Conservation (phyloP, 164 flowering plant species). For the Protea cynaroides region DNA sequence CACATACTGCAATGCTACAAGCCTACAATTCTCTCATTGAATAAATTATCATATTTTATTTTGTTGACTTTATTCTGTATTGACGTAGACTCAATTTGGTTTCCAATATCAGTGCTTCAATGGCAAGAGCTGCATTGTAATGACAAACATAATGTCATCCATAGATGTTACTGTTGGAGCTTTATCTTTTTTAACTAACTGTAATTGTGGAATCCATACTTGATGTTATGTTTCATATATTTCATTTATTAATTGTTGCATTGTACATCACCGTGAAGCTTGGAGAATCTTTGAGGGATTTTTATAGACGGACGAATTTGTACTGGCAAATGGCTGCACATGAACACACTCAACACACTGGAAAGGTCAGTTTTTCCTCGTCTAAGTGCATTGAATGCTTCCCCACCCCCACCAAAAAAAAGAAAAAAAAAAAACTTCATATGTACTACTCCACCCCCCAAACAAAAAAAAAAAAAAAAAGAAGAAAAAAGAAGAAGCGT, state of each 20-base stretch:
- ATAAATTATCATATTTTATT: too few species aligned
- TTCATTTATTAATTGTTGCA: slow-evolving; percentile 3
- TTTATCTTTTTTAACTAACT: neutral
- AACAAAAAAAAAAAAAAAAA: too few species aligned
- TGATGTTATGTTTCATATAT: neutral
- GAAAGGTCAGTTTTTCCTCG: slow-evolving; percentile 56
- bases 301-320: slow-evolving; percentile 73
- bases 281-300: slow-evolving; percentile 88
- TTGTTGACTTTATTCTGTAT: neutral
- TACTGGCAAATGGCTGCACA: slow-evolving; percentile 99
- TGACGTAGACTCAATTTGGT: neutral
- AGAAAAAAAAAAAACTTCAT: too few species aligned
- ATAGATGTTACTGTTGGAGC: too few species aligned
- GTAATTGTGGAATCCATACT: neutral
- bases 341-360: slow-evolving; percentile 97
- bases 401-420: too few species aligned
- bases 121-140: too few species aligned
- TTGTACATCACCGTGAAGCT: slow-evolving; percentile 48
- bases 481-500: too few species aligned
- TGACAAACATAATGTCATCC: too few species aligned
- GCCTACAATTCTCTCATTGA: too few species aligned
- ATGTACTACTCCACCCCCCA: too few species aligned
- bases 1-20: too few species aligned
- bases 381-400: neutral
- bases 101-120: too few species aligned